Base-by-base conservation (phyloP, 176 grass and related monocot genomes). In the Chloris gayana region DNA sequence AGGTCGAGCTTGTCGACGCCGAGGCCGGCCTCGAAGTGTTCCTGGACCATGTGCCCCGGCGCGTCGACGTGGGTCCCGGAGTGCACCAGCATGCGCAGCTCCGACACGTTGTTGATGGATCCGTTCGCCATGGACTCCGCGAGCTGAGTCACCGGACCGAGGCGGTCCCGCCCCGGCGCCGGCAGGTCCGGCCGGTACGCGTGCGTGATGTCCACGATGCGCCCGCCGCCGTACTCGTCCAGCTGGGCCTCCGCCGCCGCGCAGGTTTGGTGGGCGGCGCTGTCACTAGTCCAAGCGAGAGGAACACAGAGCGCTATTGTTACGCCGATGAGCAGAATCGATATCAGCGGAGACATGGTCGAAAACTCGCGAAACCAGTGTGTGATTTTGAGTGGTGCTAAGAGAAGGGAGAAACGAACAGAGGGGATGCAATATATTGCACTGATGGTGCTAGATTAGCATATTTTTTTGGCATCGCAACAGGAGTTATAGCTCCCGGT, bases 151-250 rank as follows among this genome's bases (percentile, higher is more conserved):
- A 94, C 64, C 13, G 41, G 41, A 0, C 94, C 91, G 1, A 80
- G 85, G 31, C 76, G 84, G 25, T 73, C 76, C 75, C 33, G 71
- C 27, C 70, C 68, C 15, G 80, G 87, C 46, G 62, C 60, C 44
- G 94, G 94, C 83, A 90, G 83, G 19, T 91, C 89, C 9, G 84
- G 76, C 10, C 76, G 72, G 87, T 92, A 92, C 49, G 85, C 89
- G 76, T 97, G 94, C 42, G 89, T 97, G 66, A 94, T 97, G 80
- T 97, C 91, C 39, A 97, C 17, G 85, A 97, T 92, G 64, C 85
- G 53, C 45, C 87, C 81, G 39, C 85, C 82, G 81, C 79, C 91
- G 82, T 88, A 68, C 88, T 90, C 91, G 81, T 85, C 87, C 9
- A 74, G 61, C 74, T 7, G 42, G 29, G 26, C n/a, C n/a, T 24